A percentile compares a stretch with the other conserved stretches of the same genome.
phyloP scores from a whole-genome alignment of 2,329 filamentous ascomycete species.

The Trichophyton verrucosum region DNA sequence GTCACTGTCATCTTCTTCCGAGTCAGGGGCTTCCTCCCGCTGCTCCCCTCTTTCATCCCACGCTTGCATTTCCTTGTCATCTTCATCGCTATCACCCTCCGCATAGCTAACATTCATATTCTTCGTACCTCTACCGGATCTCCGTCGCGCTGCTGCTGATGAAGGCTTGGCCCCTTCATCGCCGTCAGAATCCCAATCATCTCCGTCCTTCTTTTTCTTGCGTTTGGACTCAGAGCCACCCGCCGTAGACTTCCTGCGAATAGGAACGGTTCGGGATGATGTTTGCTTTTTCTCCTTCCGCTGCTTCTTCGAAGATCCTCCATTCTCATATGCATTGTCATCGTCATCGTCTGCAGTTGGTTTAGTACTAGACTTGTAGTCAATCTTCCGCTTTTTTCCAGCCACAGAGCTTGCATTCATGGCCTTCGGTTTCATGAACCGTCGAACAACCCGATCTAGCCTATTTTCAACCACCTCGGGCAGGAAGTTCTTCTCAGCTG shows the following conservation, averaged over 20 bases:
- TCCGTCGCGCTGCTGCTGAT: conserved; percentile 24
- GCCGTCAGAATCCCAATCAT: conserved; percentile 32
- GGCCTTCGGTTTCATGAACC: conserved; percentile 48
- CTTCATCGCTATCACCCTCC: conserved; percentile 34
- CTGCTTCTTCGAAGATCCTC: conserved; percentile 7
- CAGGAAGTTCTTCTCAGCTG: conserved; percentile 75
- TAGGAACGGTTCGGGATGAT: conserved; percentile 14
- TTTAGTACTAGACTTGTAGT: conserved; percentile 19
- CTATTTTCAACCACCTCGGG: conserved; percentile 63
- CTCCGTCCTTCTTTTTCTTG: conserved; percentile 25
- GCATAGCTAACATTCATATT: conserved; percentile 31
- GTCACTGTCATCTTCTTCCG: conserved; percentile 10
- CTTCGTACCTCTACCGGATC: conserved; percentile 27
- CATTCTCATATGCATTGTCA: conserved; percentile 7
- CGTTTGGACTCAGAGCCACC: conserved; percentile 21
- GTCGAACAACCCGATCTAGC: conserved; percentile 65
- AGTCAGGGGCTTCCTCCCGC: conserved; percentile 15
- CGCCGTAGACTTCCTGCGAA: conserved; percentile 25
- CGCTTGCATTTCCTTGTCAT: conserved; percentile 32
- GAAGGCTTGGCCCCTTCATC: conserved; percentile 31
- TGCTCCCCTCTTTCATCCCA: conserved; percentile 24
- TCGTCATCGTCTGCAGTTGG: conserved; percentile 21
- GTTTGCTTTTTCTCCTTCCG: conserved; percentile 19
- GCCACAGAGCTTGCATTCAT: conserved; percentile 8
- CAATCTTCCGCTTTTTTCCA: conserved; percentile 33